Base-by-base conservation (phyloP, 2,329 filamentous ascomycete species). In the Colletotrichum noveboracense region DNA sequence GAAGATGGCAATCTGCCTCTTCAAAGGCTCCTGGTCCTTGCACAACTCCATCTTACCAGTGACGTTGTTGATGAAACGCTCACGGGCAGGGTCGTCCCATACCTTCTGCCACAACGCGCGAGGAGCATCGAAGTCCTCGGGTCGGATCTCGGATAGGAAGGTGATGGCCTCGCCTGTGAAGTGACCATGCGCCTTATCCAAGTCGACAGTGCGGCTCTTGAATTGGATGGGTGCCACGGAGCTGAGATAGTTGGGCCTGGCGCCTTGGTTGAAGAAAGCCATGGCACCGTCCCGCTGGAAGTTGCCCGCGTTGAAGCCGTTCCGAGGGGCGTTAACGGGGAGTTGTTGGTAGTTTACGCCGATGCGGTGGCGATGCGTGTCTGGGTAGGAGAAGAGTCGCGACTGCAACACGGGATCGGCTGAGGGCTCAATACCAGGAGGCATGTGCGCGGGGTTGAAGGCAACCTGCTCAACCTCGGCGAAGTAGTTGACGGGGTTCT, bases 241-340 rank as follows among this genome's bases (percentile, higher is more conserved):
- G 48, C 69, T 76, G 48, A 78, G 73, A 28, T 77, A 77, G 38
- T 77, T 77, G 0, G 76, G 76, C 12, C 76, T 28, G 9, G 70
- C 66, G 6, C 76, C 76, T 16, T 77, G 76, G 60, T 77, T 77
- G 14, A 87, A 80, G 81, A 88, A 84, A 74, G 92, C 90, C 90
- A 94, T 93, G 62, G 83, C 81, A 32, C 93, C 93, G 77, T 93
- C 92, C 66, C 92, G 90, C 78, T 94, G 91, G 85, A 92, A 94
- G 79, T 92, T 93, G 56, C 91, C 86, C 82, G 89, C 26, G 6
- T 93, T 88, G 88, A 90, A 88, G 84, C 86, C 86, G 85, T 80
- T 86, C 83, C 86, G 87, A 0, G 90, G 88, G 58, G 87, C 87
- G 83, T 93, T 93, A 78, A 91, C 89, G 8, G 91, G 91, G 67